Evolutionary conservation across 768 basidiomycete genomes (phyloP).

Genomic region (Tremella mesenterica): DNA sequence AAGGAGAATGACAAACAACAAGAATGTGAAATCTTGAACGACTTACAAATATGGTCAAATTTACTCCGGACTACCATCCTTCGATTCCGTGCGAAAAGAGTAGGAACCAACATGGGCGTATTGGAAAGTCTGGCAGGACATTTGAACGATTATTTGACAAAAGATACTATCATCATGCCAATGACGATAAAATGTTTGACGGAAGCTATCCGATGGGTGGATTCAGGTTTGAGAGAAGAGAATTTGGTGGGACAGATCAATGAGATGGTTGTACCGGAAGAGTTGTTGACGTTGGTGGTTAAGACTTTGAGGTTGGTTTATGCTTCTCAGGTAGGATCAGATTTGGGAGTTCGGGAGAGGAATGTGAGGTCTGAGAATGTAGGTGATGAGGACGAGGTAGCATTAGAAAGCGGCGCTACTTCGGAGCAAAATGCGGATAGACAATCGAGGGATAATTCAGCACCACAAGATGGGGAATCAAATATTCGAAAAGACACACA

Average conservation of each 20-base stretch:
- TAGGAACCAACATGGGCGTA: constrained; percentile 32
- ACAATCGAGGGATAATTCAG: too few species aligned
- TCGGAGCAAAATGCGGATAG: too few species aligned
- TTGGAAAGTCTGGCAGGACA: constrained; percentile 30
- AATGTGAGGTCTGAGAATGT: too few species aligned
- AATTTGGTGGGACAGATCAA: constrained; percentile 17
- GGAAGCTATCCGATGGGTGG: constrained; percentile 16
- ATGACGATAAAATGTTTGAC: constrained; percentile 31
- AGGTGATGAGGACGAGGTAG: too few species aligned
- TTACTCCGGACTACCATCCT: constrained; percentile 22
- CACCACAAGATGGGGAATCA: too few species aligned
- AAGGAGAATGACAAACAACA: too few species aligned
- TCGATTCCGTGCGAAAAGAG: constrained; percentile 30
- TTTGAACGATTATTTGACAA: constrained; percentile 19
- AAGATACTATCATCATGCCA: constrained; percentile 23
- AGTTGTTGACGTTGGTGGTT: constrained; percentile 29
- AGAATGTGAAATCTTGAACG: too few species aligned
- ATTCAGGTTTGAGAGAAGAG: constrained; percentile 9
- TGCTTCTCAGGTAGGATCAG: too few species aligned
- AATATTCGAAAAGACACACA: too few species aligned
- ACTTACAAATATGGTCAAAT: constrained; percentile 23
- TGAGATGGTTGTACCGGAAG: constrained; percentile 23
- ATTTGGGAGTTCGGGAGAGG: too few species aligned
- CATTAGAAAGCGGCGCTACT: too few species aligned
- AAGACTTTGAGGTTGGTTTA: too few species aligned